These are phyloP conservation scores for Boletus bicolor DNA, from an alignment of 768 basidiomycete species.

Conservation along the genomic window DNA sequence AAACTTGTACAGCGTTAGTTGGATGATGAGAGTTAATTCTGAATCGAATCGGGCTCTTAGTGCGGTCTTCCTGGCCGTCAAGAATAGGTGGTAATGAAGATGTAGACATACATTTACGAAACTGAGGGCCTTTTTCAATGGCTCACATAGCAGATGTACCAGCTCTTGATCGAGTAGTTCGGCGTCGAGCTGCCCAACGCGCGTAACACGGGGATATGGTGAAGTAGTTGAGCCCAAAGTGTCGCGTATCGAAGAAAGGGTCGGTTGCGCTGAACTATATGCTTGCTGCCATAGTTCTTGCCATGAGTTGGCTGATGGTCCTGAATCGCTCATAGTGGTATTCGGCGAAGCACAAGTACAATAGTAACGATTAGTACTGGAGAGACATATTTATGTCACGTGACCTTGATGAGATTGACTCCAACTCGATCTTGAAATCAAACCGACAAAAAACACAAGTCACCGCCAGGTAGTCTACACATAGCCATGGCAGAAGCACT, in stretches of 20 bases:
- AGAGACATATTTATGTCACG: background rate
- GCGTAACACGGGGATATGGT: slow-evolving; percentile 51
- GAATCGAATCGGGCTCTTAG: slow-evolving; percentile 65
- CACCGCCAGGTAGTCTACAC: slow-evolving; percentile 3
- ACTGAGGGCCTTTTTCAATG: slow-evolving; percentile 69
- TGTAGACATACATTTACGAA: slow-evolving; percentile 56
- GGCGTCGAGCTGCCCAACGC: slow-evolving; percentile 90
- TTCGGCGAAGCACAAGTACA: background rate
- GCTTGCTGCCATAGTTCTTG: slow-evolving; percentile 52
- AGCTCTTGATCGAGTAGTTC: slow-evolving; percentile 89
- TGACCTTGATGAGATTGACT: slow-evolving; percentile 23
- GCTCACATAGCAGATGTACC: slow-evolving; percentile 74
- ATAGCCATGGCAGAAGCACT: slow-evolving; percentile 67
- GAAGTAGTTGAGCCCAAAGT: slow-evolving; percentile 32
- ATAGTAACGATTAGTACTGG: background rate
- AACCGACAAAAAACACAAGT: background rate
- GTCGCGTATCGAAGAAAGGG: slow-evolving; percentile 46
- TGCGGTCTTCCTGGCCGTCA: slow-evolving; percentile 43
- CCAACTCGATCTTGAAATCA: background rate
- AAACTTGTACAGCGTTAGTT: slow-evolving; percentile 72
- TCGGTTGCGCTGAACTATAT: slow-evolving; percentile 61
- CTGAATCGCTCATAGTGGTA: slow-evolving; percentile 15
- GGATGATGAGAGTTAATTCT: slow-evolving; percentile 68
- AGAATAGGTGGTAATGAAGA: background rate
- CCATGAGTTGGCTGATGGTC: slow-evolving; percentile 17